These are phyloP conservation scores for Knoxdaviesia proteae DNA, from an alignment of 2,329 filamentous ascomycete genomes.

Conservation along the genomic window DNA sequence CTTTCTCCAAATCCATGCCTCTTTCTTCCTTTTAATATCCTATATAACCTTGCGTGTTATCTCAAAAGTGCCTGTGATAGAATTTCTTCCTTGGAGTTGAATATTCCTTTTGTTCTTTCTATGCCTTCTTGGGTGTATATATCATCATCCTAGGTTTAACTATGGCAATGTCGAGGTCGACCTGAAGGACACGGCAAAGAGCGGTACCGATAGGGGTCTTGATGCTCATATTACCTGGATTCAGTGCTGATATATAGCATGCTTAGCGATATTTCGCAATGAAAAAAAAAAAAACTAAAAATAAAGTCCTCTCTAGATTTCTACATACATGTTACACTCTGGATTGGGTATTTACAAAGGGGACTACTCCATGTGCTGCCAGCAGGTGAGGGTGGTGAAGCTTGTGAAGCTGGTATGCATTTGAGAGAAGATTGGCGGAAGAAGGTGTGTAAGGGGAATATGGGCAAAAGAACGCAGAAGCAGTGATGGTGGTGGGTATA, in stretches of 20 bases:
- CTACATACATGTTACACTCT: neutral
- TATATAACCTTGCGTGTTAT: too few relatives aligned
- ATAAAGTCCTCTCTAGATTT: neutral
- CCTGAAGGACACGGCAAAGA: too few relatives aligned
- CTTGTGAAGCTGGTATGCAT: neutral
- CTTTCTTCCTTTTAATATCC: conserved; percentile 9
- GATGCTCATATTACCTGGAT: too few relatives aligned
- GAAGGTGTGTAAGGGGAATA: neutral
- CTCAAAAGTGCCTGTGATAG: too few relatives aligned
- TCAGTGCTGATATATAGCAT: neutral
- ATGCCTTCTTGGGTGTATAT: too few relatives aligned
- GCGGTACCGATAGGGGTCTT: too few relatives aligned
- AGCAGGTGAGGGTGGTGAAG: neutral
- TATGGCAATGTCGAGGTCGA: too few relatives aligned
- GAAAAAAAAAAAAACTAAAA: neutral
- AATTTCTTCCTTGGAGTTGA: too few relatives aligned
- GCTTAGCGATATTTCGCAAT: neutral
- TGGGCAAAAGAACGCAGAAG: neutral
- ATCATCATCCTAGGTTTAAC: too few relatives aligned
- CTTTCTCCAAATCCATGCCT: conserved; percentile 5
- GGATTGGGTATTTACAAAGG: neutral
- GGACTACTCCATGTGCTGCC: neutral
- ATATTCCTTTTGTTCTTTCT: too few relatives aligned
- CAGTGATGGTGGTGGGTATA: neutral
- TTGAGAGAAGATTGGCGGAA: neutral